Base-by-base conservation (phyloP, 495 filamentous ascomycete genomes). In the Friedmanniomyces endolithicus region DNA sequence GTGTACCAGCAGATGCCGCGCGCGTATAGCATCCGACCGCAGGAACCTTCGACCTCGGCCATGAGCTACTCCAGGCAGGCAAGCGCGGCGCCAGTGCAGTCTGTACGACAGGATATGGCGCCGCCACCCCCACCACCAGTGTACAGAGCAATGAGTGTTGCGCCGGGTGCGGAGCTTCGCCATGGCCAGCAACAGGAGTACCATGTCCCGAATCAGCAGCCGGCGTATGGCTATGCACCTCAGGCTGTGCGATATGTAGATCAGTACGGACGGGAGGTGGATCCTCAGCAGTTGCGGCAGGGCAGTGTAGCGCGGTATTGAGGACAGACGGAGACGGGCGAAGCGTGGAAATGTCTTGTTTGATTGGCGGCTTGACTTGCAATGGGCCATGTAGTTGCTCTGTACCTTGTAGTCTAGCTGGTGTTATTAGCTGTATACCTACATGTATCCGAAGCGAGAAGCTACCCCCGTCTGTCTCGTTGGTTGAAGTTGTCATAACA, bases 21-120 rank as follows among this genome's bases (percentile, higher is more conserved):
- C 1, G 46, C 46, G 11, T 62, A 62, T 39, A 62, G 59, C 33
- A 47, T 56, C 3, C 44, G 45, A 6, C 59, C 59, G 17, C 50
- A 62, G 17, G 55, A 54, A 19, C 17, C 48, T 1, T 47, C 57
- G 47, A 46, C 29, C 33, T 40, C 40, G 7, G 53, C 51, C 1
- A 12, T 29, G 17, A 41, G n/a, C 20, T 61, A 57, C 52, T 24
- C 44, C 6, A 43, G 59, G 16, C 59, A 62, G 23, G 50, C 31
- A 7, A 62, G 59, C 46, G 52, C 58, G 19, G 55, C 55, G 9
- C 59, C 59, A 14, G 47, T 58, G 34, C 59, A 62, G 31, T 62
- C 55, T 37, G 33, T 34, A 1, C 50, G 47, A 16, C 55, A 56
- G 11, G 55, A 58, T 1, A 58, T 52, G 48, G 16, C 48, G 17